These are phyloP conservation scores for Fusarium sp. DNA, from an alignment of 2,329 filamentous ascomycete species.

Conservation along the genomic window DNA sequence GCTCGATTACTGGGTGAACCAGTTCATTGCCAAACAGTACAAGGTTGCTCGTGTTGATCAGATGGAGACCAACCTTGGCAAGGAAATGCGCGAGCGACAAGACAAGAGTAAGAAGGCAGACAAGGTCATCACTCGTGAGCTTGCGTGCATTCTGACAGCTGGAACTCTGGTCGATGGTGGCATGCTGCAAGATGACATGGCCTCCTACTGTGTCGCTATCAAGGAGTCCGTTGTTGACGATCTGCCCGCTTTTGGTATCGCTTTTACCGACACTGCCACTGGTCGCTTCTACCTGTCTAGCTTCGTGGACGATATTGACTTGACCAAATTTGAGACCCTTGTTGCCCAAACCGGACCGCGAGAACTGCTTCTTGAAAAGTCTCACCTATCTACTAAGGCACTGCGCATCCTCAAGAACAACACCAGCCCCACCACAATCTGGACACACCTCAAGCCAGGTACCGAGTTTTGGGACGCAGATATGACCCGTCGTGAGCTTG, in stretches of 20 bases:
- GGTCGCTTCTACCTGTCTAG: conserved; percentile 95
- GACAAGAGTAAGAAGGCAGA: conserved; percentile 79
- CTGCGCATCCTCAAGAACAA: conserved; percentile 96
- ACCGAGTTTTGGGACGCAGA: conserved; percentile 94
- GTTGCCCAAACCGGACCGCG: conserved; percentile 91
- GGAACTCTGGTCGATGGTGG: conserved; percentile 94
- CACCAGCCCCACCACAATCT: conserved; percentile 90
- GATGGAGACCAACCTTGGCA: conserved; percentile 93
- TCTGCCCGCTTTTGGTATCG: conserved; percentile 86
- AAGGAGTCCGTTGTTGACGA: conserved; percentile 83
- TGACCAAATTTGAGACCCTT: conserved; percentile 97
- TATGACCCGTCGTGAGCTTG: conserved; percentile 82
- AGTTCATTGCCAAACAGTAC: conserved; percentile 97
- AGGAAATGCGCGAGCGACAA: conserved; percentile 97
- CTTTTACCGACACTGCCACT: conserved; percentile 95
- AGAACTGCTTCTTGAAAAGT: conserved; percentile 91
- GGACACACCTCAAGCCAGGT: conserved; percentile 90
- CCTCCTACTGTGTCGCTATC: conserved; percentile 94
- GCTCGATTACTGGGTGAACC: conserved; percentile 96
- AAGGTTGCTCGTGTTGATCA: conserved; percentile 98
- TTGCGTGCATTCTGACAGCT: conserved; percentile 89
- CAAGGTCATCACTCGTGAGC: conserved; percentile 91
- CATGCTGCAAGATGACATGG: conserved; percentile 98
- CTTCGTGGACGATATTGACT: conserved; percentile 89
- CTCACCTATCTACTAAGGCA: conserved; percentile 85